Percentiles rank a stretch among this genome's conserved stretches.
Evolutionary conservation across 2,329 filamentous ascomycete genomes (phyloP).

Genomic region (Leptographium flavum): DNA sequence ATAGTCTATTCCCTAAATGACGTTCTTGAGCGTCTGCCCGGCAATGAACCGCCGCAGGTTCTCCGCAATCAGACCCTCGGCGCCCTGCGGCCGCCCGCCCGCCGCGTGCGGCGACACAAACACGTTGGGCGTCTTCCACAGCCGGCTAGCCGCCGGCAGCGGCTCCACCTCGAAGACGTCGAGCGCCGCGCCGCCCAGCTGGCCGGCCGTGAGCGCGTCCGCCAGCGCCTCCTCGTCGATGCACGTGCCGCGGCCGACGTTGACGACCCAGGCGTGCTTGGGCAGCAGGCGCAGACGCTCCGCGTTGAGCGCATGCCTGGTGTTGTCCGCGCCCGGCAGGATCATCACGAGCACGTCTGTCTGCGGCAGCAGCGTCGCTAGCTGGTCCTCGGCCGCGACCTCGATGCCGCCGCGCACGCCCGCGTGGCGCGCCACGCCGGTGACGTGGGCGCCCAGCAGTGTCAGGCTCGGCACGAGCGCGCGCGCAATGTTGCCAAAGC

Average conservation of each 20-base stretch:
- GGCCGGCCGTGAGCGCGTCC: constrained; percentile 26
- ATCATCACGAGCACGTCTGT: constrained; percentile 36
- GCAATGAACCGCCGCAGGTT: constrained; percentile 47
- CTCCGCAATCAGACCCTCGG: constrained; percentile 43
- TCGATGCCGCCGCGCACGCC: constrained; percentile 39
- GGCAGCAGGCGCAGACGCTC: constrained; percentile 24
- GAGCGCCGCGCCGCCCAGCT: constrained; percentile 33
- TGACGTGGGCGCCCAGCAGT: constrained; percentile 38
- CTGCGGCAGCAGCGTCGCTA: constrained; percentile 23
- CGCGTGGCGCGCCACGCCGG: constrained; percentile 38
- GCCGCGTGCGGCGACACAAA: constrained; percentile 23
- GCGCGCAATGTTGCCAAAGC: constrained; percentile 35
- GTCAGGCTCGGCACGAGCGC: constrained; percentile 24
- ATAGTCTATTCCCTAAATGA: constrained; percentile 6
- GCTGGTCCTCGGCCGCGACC: constrained; percentile 24
- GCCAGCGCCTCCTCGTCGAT: constrained; percentile 35
- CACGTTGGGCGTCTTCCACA: constrained; percentile 14
- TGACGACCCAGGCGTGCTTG: constrained; percentile 27
- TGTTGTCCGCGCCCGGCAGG: constrained; percentile 25
- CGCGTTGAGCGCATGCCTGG: constrained; percentile 24
- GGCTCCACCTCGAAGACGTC: constrained; percentile 33
- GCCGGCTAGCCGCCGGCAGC: constrained; percentile 21
- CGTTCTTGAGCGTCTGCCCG: constrained; percentile 43
- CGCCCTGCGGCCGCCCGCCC: constrained; percentile 44
- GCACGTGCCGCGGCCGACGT: constrained; percentile 31